Base-by-base conservation (phyloP, 2,329 filamentous ascomycete species). In the Aspergillus quadrilineatus region DNA sequence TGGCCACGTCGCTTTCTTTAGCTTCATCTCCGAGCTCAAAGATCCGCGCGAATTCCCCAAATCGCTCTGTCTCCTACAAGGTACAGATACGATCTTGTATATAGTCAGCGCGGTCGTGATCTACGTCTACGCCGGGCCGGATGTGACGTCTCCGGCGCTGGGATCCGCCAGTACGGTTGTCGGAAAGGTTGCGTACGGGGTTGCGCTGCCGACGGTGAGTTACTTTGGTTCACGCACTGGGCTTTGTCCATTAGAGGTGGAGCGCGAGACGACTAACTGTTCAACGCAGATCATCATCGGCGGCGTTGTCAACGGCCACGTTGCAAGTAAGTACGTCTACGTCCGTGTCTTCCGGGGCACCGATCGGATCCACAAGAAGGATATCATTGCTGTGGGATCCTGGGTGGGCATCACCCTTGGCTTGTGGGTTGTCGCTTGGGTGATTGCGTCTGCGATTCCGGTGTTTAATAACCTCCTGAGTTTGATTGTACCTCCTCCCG, bases 401-500 rank as follows among this genome's bases (percentile, higher is more conserved):
- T 90, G 88, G 88, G 62, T 84, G 10, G 77, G 62, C 4, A 82
- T 90, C 42, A 80, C 82, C 1, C 67, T 79, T 0, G 68, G 63
- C 6, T 69, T 84, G 10, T 89, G 86, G 84, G 63, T 83, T 5
- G 52, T 88, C 4, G 84, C 85, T 1, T 88, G 85, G 79, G 70
- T 90, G 55, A 85, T 91, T 56, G 86, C 88, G 4, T 82, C 87
- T 67, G 83, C 85, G 0, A 86, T 90, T 8, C 88, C 88, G 0
- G 82, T 85, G 46, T 91, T 90, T 73, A 84, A 84, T 65, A 79
- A 84, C 43, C 74, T 90, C 7, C 74, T 90, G n/a, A 83, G 83
- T 4, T 72, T 90, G 37, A 83, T 89, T 59, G 64, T 73, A 69
- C 14, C 63, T 59, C 10, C 47, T 22, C 26, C 22, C 22, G 3